Evolutionary conservation across 352 stramenopile species (phyloP), one percentile per base, ranked within the genome.

Genomic region (Pythium angustatum): DNA sequence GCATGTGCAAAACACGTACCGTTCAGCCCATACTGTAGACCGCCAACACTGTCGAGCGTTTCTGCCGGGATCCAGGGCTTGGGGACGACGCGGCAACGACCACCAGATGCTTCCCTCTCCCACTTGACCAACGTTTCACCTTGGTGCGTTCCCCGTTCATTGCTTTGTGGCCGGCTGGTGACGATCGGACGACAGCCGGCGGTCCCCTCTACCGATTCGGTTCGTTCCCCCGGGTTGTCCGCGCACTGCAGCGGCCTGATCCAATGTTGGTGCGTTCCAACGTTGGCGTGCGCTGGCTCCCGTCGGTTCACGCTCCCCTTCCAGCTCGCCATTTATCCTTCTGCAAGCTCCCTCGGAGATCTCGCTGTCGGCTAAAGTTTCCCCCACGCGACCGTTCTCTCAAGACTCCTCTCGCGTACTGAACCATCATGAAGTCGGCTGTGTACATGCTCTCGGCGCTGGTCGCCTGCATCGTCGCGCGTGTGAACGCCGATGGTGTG

Each of bases 401-500:
- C n/a, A n/a, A n/a, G n/a, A n/a, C n/a, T n/a, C n/a, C n/a, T n/a
- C n/a, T 44, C 50, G 59, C 50, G 59, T 66, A 66, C 58, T 41
- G 31, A 36, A 3, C 33, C 34, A 75, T 50, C 26, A 83, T 84
- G 71, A 85, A 85, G 63, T 66, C 66, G 26, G 69, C 72, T 31
- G 34, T 66, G 8, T 71, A 56, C 36, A 64, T 80, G 53, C 24
- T 82, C 22, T 55, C 71, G 47, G 63, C 62, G 50, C 43, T 77
- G 51, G 66, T 76, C 60, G 71, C 78, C 50, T 60, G 75, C 62
- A 67, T 78, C 55, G 67, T 66, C 40, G 62, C 64, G 14, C 52
- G 62, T 44, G 78, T 77, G 38, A 67, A 87, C 58, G 81, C 81
- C 48, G 83, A 87, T 43, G 81, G 81, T 36, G 81, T 90, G 38